These are phyloP conservation scores for Angophora floribunda DNA, from an alignment of 345 rosid genomes.

Conservation along the genomic window DNA sequence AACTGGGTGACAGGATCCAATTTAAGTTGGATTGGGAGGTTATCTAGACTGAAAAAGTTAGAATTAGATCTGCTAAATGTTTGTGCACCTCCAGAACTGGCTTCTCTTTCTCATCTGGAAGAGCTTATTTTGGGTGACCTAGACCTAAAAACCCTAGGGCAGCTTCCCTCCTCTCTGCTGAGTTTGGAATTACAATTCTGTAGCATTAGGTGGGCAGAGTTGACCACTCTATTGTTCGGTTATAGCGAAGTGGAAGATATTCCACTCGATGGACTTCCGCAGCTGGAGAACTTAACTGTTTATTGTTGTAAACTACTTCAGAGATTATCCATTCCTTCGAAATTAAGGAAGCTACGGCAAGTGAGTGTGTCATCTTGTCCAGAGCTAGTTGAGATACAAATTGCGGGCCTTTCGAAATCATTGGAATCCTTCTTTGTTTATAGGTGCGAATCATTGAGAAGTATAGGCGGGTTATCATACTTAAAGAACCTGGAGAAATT, in stretches of 20 bases:
- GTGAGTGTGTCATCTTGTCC: background rate
- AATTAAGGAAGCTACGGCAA: background rate
- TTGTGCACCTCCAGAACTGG: background rate
- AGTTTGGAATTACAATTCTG: too few relatives aligned
- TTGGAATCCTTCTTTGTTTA: background rate
- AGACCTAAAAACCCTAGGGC: background rate
- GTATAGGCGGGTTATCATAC: background rate
- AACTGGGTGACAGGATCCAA: background rate
- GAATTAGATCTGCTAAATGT: background rate
- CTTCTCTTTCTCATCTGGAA: background rate
- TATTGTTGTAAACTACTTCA: background rate
- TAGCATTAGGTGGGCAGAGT: too few relatives aligned
- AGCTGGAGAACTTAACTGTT: background rate
- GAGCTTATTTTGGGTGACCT: background rate
- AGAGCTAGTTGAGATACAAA: background rate
- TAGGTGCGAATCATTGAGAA: background rate
- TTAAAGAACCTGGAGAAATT: background rate
- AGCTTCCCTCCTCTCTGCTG: background rate
- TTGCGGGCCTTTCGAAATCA: background rate
- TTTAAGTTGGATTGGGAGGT: background rate
- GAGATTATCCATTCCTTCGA: background rate
- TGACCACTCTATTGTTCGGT: background rate
- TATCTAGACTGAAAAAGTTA: background rate
- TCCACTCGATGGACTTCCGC: background rate
- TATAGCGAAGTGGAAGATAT: background rate